Conservation (phyloP, 225 moss, liverwort and hornwort genomes). For the Takakia lepidozioides region DNA sequence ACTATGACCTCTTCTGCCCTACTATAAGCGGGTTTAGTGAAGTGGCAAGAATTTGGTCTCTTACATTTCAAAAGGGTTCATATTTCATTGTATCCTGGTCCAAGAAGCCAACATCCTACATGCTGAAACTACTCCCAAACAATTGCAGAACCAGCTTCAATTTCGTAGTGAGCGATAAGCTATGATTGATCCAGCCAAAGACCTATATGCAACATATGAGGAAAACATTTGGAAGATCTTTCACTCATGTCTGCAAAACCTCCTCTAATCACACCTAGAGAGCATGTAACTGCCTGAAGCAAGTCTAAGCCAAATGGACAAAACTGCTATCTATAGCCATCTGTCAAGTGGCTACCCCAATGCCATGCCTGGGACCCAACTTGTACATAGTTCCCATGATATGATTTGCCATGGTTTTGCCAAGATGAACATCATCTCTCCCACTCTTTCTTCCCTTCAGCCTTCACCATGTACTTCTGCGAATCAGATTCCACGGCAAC, state of each 20-base stretch:
- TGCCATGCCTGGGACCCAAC: conserved; percentile 17
- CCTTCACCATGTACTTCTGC: conserved; percentile 55
- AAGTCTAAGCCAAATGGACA: not conserved
- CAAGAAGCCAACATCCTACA: conserved; percentile 12
- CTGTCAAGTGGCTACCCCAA: conserved; percentile 41
- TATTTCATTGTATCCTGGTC: conserved; percentile 25
- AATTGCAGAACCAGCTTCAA: conserved; percentile 21
- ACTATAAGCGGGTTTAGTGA: no score
- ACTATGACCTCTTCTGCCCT: no score
- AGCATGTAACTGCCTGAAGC: no score
- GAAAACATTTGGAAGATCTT: no score
- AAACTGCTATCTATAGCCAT: conserved; percentile 18
- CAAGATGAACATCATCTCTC: conserved; percentile 47
- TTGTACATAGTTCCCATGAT: conserved; percentile 28
- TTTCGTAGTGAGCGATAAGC: conserved; percentile 9
- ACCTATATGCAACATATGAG: no score
- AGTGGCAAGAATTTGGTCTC: conserved; percentile 3
- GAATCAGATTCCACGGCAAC: conserved; percentile 51
- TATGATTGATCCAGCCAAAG: no score
- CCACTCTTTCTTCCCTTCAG: conserved; percentile 52
- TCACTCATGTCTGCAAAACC: no score
- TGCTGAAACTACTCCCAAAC: conserved; percentile 16
- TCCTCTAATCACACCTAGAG: conserved; percentile 7
- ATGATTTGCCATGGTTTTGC: conserved; percentile 22
- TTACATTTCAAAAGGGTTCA: conserved; percentile 23